phyloP scores from a whole-genome alignment of 1,284 basidiomycete genomes.

The Trichosporon faecale region DNA sequence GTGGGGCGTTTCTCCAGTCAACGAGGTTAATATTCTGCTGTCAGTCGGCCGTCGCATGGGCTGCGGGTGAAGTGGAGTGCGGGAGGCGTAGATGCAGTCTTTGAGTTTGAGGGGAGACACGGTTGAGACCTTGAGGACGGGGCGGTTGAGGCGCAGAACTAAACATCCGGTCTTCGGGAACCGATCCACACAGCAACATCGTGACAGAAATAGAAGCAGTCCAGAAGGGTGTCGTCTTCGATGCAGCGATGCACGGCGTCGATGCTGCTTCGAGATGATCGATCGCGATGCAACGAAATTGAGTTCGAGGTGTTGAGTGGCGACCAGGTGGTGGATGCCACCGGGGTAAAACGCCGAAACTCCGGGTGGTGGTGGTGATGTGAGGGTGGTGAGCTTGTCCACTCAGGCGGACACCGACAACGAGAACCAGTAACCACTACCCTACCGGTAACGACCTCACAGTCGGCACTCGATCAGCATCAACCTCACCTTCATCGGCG shows the following conservation, averaged over 20 bases:
- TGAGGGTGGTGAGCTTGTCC: conserved; percentile 1
- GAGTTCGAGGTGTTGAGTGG: conserved; percentile 10
- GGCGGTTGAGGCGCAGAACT: background rate
- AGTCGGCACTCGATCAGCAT: conserved; percentile 7
- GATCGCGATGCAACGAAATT: background rate
- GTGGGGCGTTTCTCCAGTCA: too few species aligned
- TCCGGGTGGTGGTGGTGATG: conserved; percentile 5
- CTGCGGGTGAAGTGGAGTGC: too few species aligned
- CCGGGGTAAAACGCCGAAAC: conserved; percentile 12
- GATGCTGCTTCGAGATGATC: background rate
- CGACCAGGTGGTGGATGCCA: background rate
- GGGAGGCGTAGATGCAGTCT: background rate
- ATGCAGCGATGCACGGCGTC: background rate
- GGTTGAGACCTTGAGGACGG: background rate
- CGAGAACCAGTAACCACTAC: conserved; percentile 6
- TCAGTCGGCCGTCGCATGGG: too few species aligned
- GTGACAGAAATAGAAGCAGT: background rate
- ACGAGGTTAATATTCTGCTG: too few species aligned
- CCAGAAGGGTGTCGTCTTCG: background rate
- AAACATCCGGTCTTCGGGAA: background rate
- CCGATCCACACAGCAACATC: background rate
- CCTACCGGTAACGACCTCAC: conserved; percentile 8
- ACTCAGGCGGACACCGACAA: conserved; percentile 7
- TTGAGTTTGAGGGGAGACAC: background rate
- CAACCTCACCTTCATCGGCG: background rate